phyloP scores from a whole-genome alignment of 2,329 filamentous ascomycete species.

The Diaporthe capsici region DNA sequence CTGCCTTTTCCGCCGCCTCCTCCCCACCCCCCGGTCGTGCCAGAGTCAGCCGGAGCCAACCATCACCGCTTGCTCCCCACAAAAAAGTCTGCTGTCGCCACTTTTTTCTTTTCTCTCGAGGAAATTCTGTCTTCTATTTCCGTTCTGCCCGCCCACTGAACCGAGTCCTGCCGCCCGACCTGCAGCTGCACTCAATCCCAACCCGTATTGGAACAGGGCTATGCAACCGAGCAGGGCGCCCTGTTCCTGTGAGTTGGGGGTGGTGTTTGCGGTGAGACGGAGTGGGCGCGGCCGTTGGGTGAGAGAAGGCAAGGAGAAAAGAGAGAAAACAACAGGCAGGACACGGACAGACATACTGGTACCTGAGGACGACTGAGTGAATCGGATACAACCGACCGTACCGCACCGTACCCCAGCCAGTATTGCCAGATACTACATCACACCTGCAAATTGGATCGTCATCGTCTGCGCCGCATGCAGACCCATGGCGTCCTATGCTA shows the following conservation, averaged over 20 bases:
- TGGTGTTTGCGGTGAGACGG: background rate
- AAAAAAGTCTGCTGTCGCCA: constrained; percentile 38
- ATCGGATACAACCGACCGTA: background rate
- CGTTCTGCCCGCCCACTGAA: constrained; percentile 31
- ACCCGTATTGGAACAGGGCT: constrained; percentile 22
- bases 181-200: constrained; percentile 22
- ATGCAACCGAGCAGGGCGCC: constrained; percentile 7
- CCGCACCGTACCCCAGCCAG: background rate
- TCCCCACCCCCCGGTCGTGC: background rate
- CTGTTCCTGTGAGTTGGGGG: background rate
- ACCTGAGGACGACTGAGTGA: background rate
- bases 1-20: constrained; percentile 10
- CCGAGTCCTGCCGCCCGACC: constrained; percentile 12
- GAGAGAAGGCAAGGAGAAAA: background rate
- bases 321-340: background rate
- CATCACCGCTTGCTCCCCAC: constrained; percentile 1
- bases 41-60: constrained; percentile 27
- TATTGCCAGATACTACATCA: constrained; percentile 1
- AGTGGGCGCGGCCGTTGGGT: background rate
- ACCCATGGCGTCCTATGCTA: background rate
- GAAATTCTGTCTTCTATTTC: constrained; percentile 16
- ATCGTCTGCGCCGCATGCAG: constrained; percentile 11
- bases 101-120: constrained; percentile 29
- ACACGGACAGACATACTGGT: constrained; percentile 7
- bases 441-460: constrained; percentile 2